Base-by-base conservation (phyloP, 1,284 basidiomycete genomes). In the Ceratobasidium sp. region DNA sequence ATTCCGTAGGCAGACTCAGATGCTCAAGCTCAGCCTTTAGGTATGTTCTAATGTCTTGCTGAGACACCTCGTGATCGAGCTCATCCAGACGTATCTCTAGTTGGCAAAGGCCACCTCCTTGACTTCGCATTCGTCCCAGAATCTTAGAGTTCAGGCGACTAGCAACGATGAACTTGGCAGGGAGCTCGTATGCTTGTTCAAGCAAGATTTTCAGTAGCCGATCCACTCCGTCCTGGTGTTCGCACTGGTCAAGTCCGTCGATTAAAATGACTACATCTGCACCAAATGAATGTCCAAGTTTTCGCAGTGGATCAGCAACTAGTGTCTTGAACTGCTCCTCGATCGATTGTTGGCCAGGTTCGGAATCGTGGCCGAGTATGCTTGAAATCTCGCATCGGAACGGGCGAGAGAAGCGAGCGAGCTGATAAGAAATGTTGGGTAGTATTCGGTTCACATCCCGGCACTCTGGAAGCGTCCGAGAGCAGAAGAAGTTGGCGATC, bases 191-290 rank as follows among this genome's bases (percentile, higher is more conserved):
- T 11, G 60, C 35, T 26, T 10, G 60, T 26, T 10, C 17, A 11
- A 68, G 35, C 15, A 68, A 35, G 17, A 13, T 20, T 1, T 54
- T 51, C 4, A 68, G 33, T 20, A 39, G 33, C 8, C 13, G 51
- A 13, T 23, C 10, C 1, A 17, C 33, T 17, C 26, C 64, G 8
- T 49, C 33, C 2, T 37, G n/a, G n/a, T 35, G 23, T 0, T 69
- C 67, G 35, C 67, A 69, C 37, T 69, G 47, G 53, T 69, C 67
- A 13, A 58, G 67, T 15, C 31, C 67, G 23, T 69, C 67, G n/a
- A 69, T 56, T 2, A 69, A 51, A 2, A 69, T 23, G 3, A 56
- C 67, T 3, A 58, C 35, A 56, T 54, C 37, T 2, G 28, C 23
- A 3, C 31, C 20, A 15, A 69, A 3, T 2, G 49, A 13, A 17